Percentiles rank a stretch among this genome's conserved stretches.
phyloP scores from a whole-genome alignment of 768 basidiomycete genomes.

The Termitomyces sp. region DNA sequence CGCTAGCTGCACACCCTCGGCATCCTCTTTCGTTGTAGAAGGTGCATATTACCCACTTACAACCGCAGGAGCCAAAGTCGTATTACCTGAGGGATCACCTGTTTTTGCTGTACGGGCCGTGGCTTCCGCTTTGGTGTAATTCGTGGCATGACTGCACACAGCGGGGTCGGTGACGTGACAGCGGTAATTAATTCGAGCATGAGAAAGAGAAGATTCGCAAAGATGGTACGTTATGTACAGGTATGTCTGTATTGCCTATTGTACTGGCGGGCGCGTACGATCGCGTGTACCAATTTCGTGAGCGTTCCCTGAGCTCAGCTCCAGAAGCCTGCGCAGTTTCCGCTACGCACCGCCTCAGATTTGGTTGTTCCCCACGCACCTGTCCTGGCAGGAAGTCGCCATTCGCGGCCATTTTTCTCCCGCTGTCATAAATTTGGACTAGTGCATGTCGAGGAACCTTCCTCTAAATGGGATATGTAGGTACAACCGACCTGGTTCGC shows the following conservation, averaged over 20 bases:
- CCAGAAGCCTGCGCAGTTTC: background rate
- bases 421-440: background rate
- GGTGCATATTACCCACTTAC: background rate
- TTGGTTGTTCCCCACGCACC: background rate
- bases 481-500: conserved; percentile 7
- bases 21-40: background rate
- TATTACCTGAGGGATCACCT: conserved; percentile 1
- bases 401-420: background rate
- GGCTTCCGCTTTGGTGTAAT: background rate
- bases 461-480: background rate
- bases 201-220: conserved; percentile 5
- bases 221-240: background rate
- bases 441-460: background rate
- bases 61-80: background rate
- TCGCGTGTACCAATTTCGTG: background rate
- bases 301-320: background rate
- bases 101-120: background rate
- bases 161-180: background rate
- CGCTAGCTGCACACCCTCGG: conserved; percentile 6
- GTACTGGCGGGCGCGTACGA: background rate
- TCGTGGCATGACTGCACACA: background rate
- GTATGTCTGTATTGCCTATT: background rate
- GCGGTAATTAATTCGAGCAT: conserved; percentile 2
- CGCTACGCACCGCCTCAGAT: background rate
- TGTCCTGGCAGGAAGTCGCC: background rate